Evolutionary conservation across 768 basidiomycete species (phyloP), one percentile per base, ranked within the genome.

Genomic region (Lactarius indigo): DNA sequence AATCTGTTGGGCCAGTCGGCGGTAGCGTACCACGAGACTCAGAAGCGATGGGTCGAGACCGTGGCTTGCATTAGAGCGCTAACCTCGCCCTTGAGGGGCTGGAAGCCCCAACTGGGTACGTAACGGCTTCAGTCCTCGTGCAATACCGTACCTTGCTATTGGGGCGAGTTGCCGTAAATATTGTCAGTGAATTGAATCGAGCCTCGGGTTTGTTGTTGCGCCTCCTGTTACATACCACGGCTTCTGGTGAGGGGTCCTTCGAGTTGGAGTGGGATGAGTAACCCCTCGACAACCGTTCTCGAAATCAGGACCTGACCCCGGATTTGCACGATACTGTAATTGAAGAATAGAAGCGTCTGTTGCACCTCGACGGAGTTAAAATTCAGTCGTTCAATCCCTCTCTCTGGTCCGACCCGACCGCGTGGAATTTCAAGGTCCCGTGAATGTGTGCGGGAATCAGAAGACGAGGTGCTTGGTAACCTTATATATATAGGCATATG

Each of bases 371-470:
- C 30, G 64, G 52, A 42, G 57, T 54, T 55, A 39, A 41, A 59
- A 50, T 33, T 42, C 42, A n/a, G 42, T 44, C 20, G 42, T 44
- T 7, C 42, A 18, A 18, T 62, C 50, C 33, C 23, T 33, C 59
- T 9, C n/a, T 47, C 44, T 47, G 20, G 59, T 47, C 59, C 59
- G 44, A 50, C 59, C 59, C 59, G 50, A 30, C 26, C 35, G 47
- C 23, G 23, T 61, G 50, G 47, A 52, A 52, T n/a, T 23, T 30
- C 33, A 37, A 44, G 47, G 59, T 18, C 28, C 47, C 52, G 33
- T 33, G 52, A 50, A 62, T 41, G 61, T 31, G 61, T 55, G 47
- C 50, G 33, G 44, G 31, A 39, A 52, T 61, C 60, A 61, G 47
- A 61, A 61, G 60, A 35, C 13, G 44, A 37, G n/a, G 44, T 13